Evolutionary conservation across 306 rosid genomes (phyloP).

Genomic region (Vigna unguiculata): DNA sequence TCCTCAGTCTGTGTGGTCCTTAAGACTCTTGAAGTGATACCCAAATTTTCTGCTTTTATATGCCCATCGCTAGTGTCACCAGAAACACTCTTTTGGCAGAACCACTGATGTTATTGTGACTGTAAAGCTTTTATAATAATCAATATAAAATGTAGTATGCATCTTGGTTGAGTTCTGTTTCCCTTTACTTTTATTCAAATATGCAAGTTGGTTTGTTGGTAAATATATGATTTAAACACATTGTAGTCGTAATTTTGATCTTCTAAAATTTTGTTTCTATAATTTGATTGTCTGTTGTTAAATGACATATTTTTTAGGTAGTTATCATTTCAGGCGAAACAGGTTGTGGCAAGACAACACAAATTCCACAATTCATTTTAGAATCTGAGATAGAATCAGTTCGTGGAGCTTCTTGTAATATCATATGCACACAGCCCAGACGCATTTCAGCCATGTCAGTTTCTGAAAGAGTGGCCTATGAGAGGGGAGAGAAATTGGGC

Average conservation of each 20-base stretch:
- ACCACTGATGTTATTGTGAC: not conserved
- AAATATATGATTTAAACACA: slow-evolving; percentile 28
- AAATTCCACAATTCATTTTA: slow-evolving; percentile 94
- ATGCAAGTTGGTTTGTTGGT: slow-evolving; percentile 27
- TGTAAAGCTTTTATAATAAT: not conserved
- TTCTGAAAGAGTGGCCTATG: slow-evolving; percentile 93
- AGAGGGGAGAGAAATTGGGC: slow-evolving; percentile 96
- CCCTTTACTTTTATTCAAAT: slow-evolving; percentile 24
- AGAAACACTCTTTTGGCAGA: too few species aligned
- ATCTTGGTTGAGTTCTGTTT: slow-evolving; percentile 5
- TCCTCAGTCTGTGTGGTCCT: too few species aligned
- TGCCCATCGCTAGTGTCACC: too few species aligned
- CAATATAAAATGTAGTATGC: not conserved
- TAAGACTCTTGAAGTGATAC: too few species aligned
- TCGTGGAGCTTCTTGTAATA: slow-evolving; percentile 80
- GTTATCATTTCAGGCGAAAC: slow-evolving; percentile 91
- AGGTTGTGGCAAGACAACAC: slow-evolving; percentile 99
- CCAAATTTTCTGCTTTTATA: too few species aligned
- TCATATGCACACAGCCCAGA: slow-evolving; percentile 97
- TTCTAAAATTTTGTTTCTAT: not conserved
- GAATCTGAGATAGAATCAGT: slow-evolving; percentile 84
- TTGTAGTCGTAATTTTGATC: slow-evolving; percentile 13
- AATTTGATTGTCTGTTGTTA: slow-evolving; percentile 27
- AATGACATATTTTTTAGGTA: slow-evolving; percentile 60
- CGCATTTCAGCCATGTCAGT: slow-evolving; percentile 97